Base-by-base conservation (phyloP, 371 early-diverging fungal species). In the Actinomucor elegans region DNA sequence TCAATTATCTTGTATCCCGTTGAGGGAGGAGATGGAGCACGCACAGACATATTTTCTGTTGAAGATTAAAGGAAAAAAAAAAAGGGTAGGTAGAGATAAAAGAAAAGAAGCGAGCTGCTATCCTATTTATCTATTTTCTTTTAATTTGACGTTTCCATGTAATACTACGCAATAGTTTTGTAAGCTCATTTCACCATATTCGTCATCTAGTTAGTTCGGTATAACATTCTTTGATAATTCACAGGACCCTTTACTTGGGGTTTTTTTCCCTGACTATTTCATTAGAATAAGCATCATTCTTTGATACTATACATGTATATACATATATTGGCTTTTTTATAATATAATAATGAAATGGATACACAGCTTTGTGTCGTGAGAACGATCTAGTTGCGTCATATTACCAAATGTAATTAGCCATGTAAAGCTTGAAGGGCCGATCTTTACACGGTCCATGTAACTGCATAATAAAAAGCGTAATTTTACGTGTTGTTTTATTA, bases 1-100 rank as follows among this genome's bases (percentile, higher is more conserved):
- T 75, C 75, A 49, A 75, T 59, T 12, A 75, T 75, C 12, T 52
- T 51, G 42, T 75, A 75, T 15, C 63, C 66, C 27, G 66, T 66
- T 55, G 62, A 58, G 33, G 61, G 61, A 33, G 62, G 58, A 41
- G 65, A 59, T 6, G 52, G 52, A 23, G 55, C 53, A 49, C 59
- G 54, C 0, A 32, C 20, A 52, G 63, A 38, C 63, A 62, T 57
- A 24, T 18, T 34, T 53, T 53, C 57, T 63, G 63, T 57, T 63
- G 63, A 63, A 63, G 57, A 57, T 17, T 42, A 15, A 42, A n/a
- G 27, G 15, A 24, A 41, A 20, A 42, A 42, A n/a, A 41, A 26
- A 12, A 26, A n/a, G 42, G 42, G 27, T n/a, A 23, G n/a, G 26
- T 7, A 26, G 10, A n/a, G 37, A 37, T 37, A n/a, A n/a, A n/a